Evolutionary conservation across 2,329 filamentous ascomycete species (phyloP).

Genomic region (Fusarium sterilihyphosum): DNA sequence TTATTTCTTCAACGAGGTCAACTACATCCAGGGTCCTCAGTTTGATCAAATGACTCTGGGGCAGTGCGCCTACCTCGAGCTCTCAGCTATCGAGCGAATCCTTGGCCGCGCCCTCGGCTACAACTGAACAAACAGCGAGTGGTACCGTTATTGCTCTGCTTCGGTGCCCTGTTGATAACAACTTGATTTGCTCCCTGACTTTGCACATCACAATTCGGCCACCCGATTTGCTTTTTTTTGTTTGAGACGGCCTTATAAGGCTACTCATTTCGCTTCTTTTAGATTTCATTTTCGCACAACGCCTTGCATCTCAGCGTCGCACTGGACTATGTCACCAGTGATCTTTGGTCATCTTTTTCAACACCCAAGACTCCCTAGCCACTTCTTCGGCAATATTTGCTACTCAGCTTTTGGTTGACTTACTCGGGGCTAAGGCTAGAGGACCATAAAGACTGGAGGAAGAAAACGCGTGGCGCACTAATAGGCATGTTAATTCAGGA

Average conservation of each 20-base stretch:
- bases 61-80: conserved; percentile 57
- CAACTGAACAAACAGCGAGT: background rate
- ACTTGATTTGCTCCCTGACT: background rate
- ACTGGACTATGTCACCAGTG: background rate
- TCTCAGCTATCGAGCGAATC: conserved; percentile 60
- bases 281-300: conserved; percentile 8
- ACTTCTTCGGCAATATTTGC: conserved; percentile 7
- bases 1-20: conserved; percentile 61
- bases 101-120: conserved; percentile 53
- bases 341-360: conserved; percentile 3
- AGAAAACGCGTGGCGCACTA: conserved; percentile 25
- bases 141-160: background rate
- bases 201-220: background rate
- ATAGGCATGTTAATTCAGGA: conserved; percentile 15
- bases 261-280: background rate
- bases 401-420: conserved; percentile 29
- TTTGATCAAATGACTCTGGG: conserved; percentile 62
- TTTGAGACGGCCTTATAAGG: background rate
- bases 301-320: background rate
- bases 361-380: conserved; percentile 5
- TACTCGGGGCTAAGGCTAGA: conserved; percentile 28
- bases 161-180: background rate
- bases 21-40: conserved; percentile 50
- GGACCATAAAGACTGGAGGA: conserved; percentile 6
- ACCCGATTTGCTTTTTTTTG: background rate